Percentiles rank a stretch among this genome's conserved stretches.
phyloP scores from a whole-genome alignment of 1,284 basidiomycete genomes.

The Marasmius tenuissimus region DNA sequence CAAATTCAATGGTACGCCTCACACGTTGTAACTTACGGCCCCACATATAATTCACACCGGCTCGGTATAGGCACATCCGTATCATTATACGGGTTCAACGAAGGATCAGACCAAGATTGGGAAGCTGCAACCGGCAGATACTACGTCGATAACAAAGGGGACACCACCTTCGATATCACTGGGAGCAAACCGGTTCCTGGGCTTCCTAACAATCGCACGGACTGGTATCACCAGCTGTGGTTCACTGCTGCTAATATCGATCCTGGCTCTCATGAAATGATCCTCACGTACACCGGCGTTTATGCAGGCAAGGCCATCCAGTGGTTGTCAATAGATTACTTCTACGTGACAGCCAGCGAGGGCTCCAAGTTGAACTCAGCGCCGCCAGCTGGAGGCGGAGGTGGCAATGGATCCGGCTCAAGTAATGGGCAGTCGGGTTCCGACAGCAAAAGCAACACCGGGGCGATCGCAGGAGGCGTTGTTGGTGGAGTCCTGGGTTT shows the following conservation, averaged over 20 bases:
- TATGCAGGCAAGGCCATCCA: not conserved
- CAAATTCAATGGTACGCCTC: not conserved
- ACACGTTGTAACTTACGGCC: not conserved
- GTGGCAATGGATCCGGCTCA: not conserved
- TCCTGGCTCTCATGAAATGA: constrained; percentile 1
- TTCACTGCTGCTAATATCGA: not conserved
- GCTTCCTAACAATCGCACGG: not conserved
- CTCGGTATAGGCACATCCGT: not conserved
- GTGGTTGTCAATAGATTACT: not conserved
- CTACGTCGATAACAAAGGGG: not conserved
- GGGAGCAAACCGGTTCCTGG: not conserved
- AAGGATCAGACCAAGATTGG: not conserved
- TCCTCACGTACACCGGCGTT: not conserved
- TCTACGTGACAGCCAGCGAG: not conserved
- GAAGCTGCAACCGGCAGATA: not conserved
- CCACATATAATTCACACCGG: not conserved
- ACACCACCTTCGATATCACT: not conserved
- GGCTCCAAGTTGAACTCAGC: not conserved
- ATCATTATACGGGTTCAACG: not conserved
- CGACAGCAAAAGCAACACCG: not conserved
- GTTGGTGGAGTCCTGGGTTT: not conserved
- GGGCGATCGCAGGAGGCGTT: not conserved
- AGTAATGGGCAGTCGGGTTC: not conserved
- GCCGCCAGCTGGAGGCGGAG: not conserved
- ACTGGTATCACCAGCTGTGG: not conserved